Evolutionary conservation across 768 basidiomycete species (phyloP).

Genomic region (Scleroderma citrinum): DNA sequence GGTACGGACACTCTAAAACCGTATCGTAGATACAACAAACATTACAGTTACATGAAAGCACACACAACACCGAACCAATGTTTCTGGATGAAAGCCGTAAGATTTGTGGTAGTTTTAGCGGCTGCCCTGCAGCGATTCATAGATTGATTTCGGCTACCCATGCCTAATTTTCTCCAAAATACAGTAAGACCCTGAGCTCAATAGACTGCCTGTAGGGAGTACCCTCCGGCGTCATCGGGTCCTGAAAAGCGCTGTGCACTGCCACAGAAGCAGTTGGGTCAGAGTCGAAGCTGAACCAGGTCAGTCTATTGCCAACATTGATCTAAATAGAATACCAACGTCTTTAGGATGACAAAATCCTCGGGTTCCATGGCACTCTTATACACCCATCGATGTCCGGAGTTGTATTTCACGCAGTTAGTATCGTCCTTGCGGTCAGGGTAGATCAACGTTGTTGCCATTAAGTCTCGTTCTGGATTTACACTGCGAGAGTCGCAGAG

Average conservation of each 20-base stretch:
- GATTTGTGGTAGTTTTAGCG: too few species aligned
- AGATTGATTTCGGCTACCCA: too few species aligned
- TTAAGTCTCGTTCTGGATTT: constrained; percentile 32
- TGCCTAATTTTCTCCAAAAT: too few species aligned
- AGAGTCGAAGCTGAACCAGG: constrained; percentile 26
- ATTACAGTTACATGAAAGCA: too few species aligned
- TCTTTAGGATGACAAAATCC: constrained; percentile 44
- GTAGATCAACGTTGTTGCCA: constrained; percentile 34
- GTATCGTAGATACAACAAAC: too few species aligned
- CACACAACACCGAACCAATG: too few species aligned
- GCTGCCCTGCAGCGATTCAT: too few species aligned
- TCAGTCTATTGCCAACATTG: too few species aligned
- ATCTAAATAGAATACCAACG: constrained; percentile 25
- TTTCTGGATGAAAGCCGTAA: too few species aligned
- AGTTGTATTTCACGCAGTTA: constrained; percentile 33
- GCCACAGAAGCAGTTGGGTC: constrained; percentile 26
- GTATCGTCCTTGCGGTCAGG: constrained; percentile 42
- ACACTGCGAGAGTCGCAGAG: constrained; percentile 43
- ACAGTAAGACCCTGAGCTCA: constrained; percentile 31
- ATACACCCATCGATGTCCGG: constrained; percentile 42
- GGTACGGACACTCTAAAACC: too few species aligned
- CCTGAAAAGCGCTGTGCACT: constrained; percentile 31
- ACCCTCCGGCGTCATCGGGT: constrained; percentile 28
- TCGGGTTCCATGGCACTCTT: constrained; percentile 37
- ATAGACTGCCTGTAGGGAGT: constrained; percentile 29